Conservation (phyloP, 2,329 filamentous ascomycete species). For the Xylariaceae sp. region DNA sequence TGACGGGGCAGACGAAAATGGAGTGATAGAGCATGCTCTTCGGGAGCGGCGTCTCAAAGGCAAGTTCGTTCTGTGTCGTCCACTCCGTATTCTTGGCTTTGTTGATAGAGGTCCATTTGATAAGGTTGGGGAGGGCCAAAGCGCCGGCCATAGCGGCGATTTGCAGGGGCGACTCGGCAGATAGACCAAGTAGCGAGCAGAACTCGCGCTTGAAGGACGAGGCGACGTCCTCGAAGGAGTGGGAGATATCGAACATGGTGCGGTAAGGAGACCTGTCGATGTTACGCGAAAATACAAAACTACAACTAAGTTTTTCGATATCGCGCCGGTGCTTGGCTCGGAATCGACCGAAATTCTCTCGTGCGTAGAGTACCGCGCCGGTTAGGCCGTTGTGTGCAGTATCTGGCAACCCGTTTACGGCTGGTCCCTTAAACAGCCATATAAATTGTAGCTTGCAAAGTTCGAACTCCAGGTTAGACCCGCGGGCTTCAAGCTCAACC, state of each 20-base stretch:
- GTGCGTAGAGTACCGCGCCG: conserved; percentile 71
- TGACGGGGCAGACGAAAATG: conserved; percentile 96
- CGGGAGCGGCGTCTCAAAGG: conserved; percentile 64
- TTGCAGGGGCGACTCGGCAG: conserved; percentile 87
- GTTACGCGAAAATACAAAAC: conserved; percentile 74
- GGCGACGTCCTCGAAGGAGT: conserved; percentile 76
- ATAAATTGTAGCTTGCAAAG: conserved; percentile 85
- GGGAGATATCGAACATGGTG: conserved; percentile 67
- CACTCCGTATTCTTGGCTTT: conserved; percentile 88
- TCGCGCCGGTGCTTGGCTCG: conserved; percentile 69
- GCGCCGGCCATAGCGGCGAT: conserved; percentile 87
- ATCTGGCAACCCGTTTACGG: conserved; percentile 50
- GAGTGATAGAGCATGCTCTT: conserved; percentile 72
- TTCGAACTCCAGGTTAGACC: conserved; percentile 93
- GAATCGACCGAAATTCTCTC: conserved; percentile 68
- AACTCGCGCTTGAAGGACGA: conserved; percentile 91
- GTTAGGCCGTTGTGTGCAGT: conserved; percentile 47
- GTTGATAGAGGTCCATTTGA: conserved; percentile 85
- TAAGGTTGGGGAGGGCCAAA: conserved; percentile 80
- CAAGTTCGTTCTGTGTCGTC: conserved; percentile 86
- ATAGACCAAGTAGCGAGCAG: conserved; percentile 83
- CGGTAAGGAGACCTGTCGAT: conserved; percentile 71
- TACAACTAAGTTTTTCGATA: conserved; percentile 73
- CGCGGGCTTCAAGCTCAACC: conserved; percentile 65
- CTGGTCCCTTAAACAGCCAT: conserved; percentile 69